A percentile compares a stretch with the other conserved stretches of the same genome.
phyloP scores from a whole-genome alignment of 768 basidiomycete genomes.

The Lactarius pseudohatsudake region DNA sequence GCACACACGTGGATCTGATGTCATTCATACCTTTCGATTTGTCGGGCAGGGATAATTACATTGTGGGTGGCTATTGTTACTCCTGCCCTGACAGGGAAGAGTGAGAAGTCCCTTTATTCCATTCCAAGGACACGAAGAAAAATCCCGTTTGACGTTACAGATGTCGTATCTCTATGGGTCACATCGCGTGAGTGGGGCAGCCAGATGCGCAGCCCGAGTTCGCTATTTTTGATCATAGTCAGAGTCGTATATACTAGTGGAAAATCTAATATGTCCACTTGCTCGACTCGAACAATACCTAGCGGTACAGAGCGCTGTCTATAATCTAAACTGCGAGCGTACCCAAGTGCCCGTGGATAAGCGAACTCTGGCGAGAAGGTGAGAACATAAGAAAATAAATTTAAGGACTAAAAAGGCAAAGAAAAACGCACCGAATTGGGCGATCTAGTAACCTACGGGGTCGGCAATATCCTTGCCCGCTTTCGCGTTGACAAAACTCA shows the following conservation, averaged over 20 bases:
- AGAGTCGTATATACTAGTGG: too few relatives aligned
- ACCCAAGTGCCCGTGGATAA: not conserved
- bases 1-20: not conserved
- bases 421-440: not conserved
- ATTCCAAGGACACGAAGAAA: too few relatives aligned
- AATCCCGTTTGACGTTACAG: too few relatives aligned
- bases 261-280: not conserved
- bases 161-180: too few relatives aligned
- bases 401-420: not conserved
- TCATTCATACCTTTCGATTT: not conserved
- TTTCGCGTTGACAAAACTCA: conserved; percentile 18
- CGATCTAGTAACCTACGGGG: conserved; percentile 1
- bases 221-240: too few relatives aligned
- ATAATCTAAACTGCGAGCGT: too few relatives aligned
- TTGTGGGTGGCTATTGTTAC: not conserved
- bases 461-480: not conserved
- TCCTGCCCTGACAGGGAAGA: too few relatives aligned
- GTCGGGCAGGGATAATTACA: not conserved
- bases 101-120: too few relatives aligned
- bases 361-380: not conserved
- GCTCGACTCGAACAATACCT: too few relatives aligned
- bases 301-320: not conserved
- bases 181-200: too few relatives aligned
- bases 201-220: too few relatives aligned
- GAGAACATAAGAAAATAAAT: not conserved